Conservation (phyloP, 2,329 filamentous ascomycete genomes). For the Colletotrichum abscissum region DNA sequence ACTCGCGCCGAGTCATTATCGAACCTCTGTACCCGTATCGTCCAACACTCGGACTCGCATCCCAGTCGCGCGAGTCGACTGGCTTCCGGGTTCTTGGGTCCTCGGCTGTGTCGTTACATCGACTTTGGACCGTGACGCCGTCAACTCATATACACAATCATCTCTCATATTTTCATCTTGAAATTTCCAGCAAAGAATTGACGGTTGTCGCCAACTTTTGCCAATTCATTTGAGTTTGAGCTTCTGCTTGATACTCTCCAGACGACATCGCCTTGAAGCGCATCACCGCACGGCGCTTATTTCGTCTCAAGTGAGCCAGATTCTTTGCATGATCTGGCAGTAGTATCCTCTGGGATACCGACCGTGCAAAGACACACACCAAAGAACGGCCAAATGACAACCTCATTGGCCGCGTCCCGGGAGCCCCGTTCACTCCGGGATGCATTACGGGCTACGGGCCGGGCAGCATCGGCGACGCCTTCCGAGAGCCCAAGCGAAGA, state of each 20-base stretch:
- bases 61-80: neutral
- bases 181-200: neutral
- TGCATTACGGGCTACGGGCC: constrained; percentile 32
- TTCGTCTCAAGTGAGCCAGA: constrained; percentile 16
- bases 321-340: neutral
- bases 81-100: neutral
- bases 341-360: neutral
- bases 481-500: constrained; percentile 58
- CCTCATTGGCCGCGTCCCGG: neutral
- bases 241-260: neutral
- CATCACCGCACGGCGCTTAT: neutral
- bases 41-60: neutral
- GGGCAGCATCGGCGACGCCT: constrained; percentile 24
- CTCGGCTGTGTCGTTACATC: neutral
- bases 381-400: neutral
- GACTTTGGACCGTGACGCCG: neutral
- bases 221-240: neutral
- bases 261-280: neutral
- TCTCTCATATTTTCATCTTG: neutral
- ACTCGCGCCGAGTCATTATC: constrained; percentile 19
- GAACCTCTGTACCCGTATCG: neutral
- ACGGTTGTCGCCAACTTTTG: neutral
- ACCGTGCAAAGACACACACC: neutral
- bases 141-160: neutral
- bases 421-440: constrained; percentile 38